A percentile compares a stretch with the other conserved stretches of the same genome.
phyloP scores from a whole-genome alignment of 192 early-diverging fungal species.

The Gorgonomyces haynaldii region DNA sequence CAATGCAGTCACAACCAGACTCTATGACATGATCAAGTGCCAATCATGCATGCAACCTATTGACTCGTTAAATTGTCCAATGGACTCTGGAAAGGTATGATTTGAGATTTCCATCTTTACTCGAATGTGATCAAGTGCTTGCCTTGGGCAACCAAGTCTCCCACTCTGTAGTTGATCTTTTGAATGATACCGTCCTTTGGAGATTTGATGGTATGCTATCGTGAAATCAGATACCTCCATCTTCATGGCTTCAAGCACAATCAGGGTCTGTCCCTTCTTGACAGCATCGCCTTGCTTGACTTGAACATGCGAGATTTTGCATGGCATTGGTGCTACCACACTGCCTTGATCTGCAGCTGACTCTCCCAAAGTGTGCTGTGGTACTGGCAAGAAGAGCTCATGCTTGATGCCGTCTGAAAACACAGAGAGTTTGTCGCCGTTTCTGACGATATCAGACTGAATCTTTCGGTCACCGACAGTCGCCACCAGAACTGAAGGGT shows the following conservation, averaged over 20 bases:
- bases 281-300: slow-evolving; percentile 67
- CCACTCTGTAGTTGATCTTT: slow-evolving; percentile 67
- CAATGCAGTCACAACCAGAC: no score
- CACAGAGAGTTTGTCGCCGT: slow-evolving; percentile 47
- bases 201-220: slow-evolving; percentile 70
- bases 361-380: background rate
- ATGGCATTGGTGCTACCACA: slow-evolving; percentile 90
- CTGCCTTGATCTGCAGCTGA: background rate
- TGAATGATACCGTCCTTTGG: slow-evolving; percentile 60
- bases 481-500: slow-evolving; percentile 20
- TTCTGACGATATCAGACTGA: slow-evolving; percentile 51
- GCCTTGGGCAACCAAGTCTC: slow-evolving; percentile 80
- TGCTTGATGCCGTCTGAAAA: slow-evolving; percentile 43
- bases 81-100: no score
- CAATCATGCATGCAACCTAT: no score
- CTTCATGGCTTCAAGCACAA: slow-evolving; percentile 96
- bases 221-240: slow-evolving; percentile 62
- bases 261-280: slow-evolving; percentile 63
- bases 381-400: slow-evolving; percentile 1
- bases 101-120: no score
- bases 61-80: no score
- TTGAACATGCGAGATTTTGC: slow-evolving; percentile 75
- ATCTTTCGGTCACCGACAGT: slow-evolving; percentile 51
- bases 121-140: slow-evolving; percentile 66
- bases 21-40: no score